phyloP scores from a whole-genome alignment of 176 grass and related monocot species.

The Rhynchospora breviuscula region DNA sequence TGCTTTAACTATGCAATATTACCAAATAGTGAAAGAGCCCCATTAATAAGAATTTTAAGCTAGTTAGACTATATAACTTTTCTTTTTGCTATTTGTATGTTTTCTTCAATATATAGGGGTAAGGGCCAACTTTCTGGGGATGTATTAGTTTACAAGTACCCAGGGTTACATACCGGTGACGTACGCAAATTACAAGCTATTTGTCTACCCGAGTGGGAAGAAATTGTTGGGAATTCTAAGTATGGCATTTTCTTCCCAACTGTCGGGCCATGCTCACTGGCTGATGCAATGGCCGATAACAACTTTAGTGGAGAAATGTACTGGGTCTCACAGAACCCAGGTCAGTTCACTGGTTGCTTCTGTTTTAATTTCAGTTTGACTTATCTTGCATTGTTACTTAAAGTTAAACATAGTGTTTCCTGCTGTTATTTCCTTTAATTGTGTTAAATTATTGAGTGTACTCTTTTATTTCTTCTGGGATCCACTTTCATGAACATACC shows the following conservation, averaged over 20 bases:
- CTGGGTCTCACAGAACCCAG: conserved; percentile 37
- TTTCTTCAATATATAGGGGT: conserved; percentile 10
- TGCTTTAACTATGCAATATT: neutral
- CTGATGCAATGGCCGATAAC: conserved; percentile 44
- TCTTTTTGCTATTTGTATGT: neutral
- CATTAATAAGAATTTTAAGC: neutral
- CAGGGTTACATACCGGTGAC: conserved; percentile 35
- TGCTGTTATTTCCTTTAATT: neutral
- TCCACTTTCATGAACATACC: too few relatives aligned
- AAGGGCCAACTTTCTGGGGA: conserved; percentile 39
- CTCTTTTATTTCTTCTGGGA: neutral
- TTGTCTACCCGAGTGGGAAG: conserved; percentile 21
- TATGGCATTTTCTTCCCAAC: conserved; percentile 38
- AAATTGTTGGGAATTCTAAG: conserved; percentile 33
- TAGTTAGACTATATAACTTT: neutral
- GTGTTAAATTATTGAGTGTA: neutral
- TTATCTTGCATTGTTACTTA: neutral
- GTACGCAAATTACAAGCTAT: conserved; percentile 30
- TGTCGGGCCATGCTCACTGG: conserved; percentile 28
- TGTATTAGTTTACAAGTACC: conserved; percentile 40
- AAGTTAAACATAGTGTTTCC: neutral
- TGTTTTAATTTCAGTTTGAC: neutral
- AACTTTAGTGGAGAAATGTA: conserved; percentile 43
- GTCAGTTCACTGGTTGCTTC: neutral
- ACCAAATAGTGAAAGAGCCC: neutral